Conservation (phyloP, 768 basidiomycete genomes). For the Collybiopsis confluens region DNA sequence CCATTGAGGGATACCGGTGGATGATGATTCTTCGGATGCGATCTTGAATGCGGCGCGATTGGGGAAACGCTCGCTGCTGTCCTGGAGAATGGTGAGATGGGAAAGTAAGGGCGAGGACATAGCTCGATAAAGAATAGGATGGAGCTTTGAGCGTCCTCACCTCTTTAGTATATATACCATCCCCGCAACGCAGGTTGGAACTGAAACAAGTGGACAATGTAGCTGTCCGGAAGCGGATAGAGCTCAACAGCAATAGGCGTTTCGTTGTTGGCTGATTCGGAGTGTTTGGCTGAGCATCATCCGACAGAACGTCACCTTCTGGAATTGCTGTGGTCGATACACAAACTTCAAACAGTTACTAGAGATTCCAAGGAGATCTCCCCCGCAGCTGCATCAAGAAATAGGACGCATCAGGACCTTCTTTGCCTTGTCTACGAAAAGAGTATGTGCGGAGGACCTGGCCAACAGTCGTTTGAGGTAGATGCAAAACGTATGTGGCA, state of each 20-base stretch:
- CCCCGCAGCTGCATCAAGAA: neutral
- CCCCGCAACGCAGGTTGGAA: neutral
- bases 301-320: neutral
- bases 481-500: neutral
- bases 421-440: neutral
- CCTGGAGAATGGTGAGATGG: conserved; percentile 63
- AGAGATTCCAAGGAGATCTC: neutral
- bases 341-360: neutral
- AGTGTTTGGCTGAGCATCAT: conserved; percentile 1
- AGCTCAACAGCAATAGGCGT: conserved; percentile 6
- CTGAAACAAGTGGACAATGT: neutral
- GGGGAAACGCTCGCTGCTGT: conserved; percentile 46
- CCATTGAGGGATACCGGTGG: conserved; percentile 46
- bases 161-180: conserved; percentile 5
- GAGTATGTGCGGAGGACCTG: neutral
- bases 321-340: conserved; percentile 1
- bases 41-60: conserved; percentile 55
- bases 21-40: conserved; percentile 42
- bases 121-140: neutral
- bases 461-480: conserved; percentile 3
- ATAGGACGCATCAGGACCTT: neutral
- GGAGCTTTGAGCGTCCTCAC: neutral
- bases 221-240: conserved; percentile 3
- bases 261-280: conserved; percentile 3
- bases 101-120: conserved; percentile 15